Percentiles rank a stretch among this genome's conserved stretches.
Evolutionary conservation across 116 monocot genomes (phyloP).

Genomic region (Trichopus zeylanicus): DNA sequence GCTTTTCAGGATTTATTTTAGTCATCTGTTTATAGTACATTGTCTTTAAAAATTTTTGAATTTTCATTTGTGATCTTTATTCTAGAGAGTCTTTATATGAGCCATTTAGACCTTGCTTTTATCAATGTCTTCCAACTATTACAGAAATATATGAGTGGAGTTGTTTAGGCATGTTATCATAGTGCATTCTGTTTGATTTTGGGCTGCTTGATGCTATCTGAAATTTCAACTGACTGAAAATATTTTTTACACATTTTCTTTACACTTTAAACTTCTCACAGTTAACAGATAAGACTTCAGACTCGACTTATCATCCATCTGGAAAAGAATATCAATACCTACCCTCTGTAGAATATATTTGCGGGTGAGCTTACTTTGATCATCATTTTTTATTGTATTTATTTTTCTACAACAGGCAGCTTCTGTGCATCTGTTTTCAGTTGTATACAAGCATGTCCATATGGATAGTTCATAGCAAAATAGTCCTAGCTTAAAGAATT

Average conservation of each 20-base stretch:
- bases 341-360: constrained; percentile 18
- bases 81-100: neutral
- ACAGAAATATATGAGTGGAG: neutral
- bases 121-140: neutral
- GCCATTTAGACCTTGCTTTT: too few relatives aligned
- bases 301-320: constrained; percentile 14
- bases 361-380: constrained; percentile 28
- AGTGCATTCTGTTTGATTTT: neutral
- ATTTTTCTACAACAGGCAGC: neutral
- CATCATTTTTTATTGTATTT: neutral
- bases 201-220: neutral
- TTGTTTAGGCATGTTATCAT: neutral
- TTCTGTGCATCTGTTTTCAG: neutral
- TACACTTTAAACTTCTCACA: constrained; percentile 26
- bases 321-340: constrained; percentile 22
- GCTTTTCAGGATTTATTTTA: too few relatives aligned
- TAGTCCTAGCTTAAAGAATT: too few relatives aligned
- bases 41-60: too few relatives aligned
- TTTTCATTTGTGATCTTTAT: neutral
- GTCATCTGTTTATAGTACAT: too few relatives aligned
- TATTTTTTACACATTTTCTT: constrained; percentile 9
- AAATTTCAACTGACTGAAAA: neutral
- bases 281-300: constrained; percentile 27
- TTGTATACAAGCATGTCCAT: neutral
- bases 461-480: too few relatives aligned